phyloP scores from a whole-genome alignment of 2,329 filamentous ascomycete genomes.

The Geosmithia putterillii region DNA sequence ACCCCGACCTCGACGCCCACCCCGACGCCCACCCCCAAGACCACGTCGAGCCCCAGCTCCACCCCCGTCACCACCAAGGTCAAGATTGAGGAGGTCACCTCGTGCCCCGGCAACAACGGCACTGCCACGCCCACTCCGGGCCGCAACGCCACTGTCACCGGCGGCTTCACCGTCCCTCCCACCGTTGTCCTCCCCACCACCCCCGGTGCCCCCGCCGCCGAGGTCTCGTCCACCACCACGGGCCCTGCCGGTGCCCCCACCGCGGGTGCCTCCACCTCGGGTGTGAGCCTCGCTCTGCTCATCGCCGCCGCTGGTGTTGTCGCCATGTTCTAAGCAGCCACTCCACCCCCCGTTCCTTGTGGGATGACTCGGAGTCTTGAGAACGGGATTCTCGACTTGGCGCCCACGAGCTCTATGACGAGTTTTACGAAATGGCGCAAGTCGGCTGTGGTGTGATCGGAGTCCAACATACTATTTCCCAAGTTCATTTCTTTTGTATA shows the following conservation, averaged over 20 bases:
- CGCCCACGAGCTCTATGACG: too few relatives aligned
- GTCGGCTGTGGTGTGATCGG: too few relatives aligned
- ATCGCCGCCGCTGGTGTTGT: slow-evolving; percentile 18
- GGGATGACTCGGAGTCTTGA: background rate
- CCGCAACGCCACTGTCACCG: slow-evolving; percentile 18
- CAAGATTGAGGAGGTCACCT: slow-evolving; percentile 7
- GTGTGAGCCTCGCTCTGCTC: slow-evolving; percentile 22
- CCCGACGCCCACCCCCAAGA: slow-evolving; percentile 12
- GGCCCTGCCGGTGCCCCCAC: slow-evolving; percentile 5
- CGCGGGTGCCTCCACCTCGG: slow-evolving; percentile 15
- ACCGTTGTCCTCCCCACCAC: slow-evolving; percentile 5
- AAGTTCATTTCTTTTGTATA: too few relatives aligned
- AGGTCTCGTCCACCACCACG: slow-evolving; percentile 6
- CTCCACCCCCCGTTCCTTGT: too few relatives aligned
- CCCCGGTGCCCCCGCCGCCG: slow-evolving; percentile 6
- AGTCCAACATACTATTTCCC: too few relatives aligned
- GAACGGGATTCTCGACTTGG: too few relatives aligned
- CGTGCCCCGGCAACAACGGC: slow-evolving; percentile 11
- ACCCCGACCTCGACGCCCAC: slow-evolving; percentile 10
- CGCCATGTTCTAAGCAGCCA: slow-evolving; percentile 22
- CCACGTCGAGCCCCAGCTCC: slow-evolving; percentile 14
- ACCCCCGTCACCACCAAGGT: slow-evolving; percentile 5
- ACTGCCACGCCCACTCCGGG: slow-evolving; percentile 12
- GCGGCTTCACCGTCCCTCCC: slow-evolving; percentile 14
- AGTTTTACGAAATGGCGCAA: too few relatives aligned